phyloP scores from a whole-genome alignment of 1,139 yeast genomes.

The Protomyces gravidus region DNA sequence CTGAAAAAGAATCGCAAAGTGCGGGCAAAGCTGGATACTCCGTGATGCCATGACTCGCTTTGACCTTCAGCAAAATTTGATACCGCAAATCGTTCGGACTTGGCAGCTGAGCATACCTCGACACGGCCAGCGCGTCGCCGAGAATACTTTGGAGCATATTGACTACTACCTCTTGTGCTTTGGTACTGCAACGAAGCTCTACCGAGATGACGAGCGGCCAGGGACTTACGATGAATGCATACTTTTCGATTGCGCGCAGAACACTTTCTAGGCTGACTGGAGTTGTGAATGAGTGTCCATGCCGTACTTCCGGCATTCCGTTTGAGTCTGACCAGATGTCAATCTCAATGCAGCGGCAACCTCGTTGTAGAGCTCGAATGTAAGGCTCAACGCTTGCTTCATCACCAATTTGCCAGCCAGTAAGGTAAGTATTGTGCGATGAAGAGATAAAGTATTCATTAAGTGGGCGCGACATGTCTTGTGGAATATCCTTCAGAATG shows the following conservation, averaged over 20 bases:
- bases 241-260: constrained; percentile 64
- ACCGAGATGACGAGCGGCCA: constrained; percentile 82
- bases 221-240: constrained; percentile 79
- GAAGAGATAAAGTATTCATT: constrained; percentile 86
- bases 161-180: constrained; percentile 59
- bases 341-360: constrained; percentile 87
- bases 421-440: constrained; percentile 87
- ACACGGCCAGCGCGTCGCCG: constrained; percentile 54
- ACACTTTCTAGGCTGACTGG: constrained; percentile 69
- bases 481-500: constrained; percentile 37
- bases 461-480: constrained; percentile 63
- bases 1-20: neutral
- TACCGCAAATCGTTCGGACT: constrained; percentile 69
- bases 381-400: constrained; percentile 87
- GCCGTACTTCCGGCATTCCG: constrained; percentile 77
- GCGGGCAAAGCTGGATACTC: neutral
- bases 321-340: constrained; percentile 87
- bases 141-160: constrained; percentile 52
- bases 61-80: constrained; percentile 70
- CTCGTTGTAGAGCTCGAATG: constrained; percentile 79
- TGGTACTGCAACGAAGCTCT: constrained; percentile 70
- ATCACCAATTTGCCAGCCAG: constrained; percentile 91
- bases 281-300: constrained; percentile 77
- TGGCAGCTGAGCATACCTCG: constrained; percentile 49
- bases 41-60: constrained; percentile 15